Conservation (phyloP, 305 asterid genomes). For the Petunia hybrid region DNA sequence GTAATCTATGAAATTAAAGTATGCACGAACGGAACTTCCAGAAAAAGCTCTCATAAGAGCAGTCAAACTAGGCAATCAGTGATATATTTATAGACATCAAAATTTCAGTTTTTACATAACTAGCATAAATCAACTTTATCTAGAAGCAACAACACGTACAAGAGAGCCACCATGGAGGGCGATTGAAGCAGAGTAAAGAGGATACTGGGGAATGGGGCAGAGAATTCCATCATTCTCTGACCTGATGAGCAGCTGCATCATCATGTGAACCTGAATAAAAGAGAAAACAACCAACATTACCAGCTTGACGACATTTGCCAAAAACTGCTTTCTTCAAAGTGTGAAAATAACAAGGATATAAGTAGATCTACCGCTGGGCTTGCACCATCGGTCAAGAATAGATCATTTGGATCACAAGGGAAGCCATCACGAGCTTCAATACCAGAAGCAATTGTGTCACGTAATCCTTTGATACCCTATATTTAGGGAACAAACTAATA, state of each 20-base stretch:
- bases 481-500: conserved; percentile 24
- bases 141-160: conserved; percentile 48
- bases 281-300: background rate
- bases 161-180: conserved; percentile 96
- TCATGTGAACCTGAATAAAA: conserved; percentile 82
- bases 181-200: conserved; percentile 94
- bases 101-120: background rate
- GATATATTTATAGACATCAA: background rate
- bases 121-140: conserved; percentile 15
- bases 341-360: conserved; percentile 22
- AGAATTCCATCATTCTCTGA: conserved; percentile 82
- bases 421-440: conserved; percentile 91
- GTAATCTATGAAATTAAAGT: conserved; percentile 1
- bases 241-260: conserved; percentile 88
- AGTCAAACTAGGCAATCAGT: background rate
- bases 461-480: conserved; percentile 90
- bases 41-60: background rate
- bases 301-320: background rate
- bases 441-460: conserved; percentile 83
- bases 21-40: background rate
- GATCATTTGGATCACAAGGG: conserved; percentile 80
- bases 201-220: conserved; percentile 96
- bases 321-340: background rate
- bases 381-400: conserved; percentile 94
- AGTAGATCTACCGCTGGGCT: conserved; percentile 76